phyloP scores from a whole-genome alignment of 257 asterid species.

The Nicotiana paniculata region DNA sequence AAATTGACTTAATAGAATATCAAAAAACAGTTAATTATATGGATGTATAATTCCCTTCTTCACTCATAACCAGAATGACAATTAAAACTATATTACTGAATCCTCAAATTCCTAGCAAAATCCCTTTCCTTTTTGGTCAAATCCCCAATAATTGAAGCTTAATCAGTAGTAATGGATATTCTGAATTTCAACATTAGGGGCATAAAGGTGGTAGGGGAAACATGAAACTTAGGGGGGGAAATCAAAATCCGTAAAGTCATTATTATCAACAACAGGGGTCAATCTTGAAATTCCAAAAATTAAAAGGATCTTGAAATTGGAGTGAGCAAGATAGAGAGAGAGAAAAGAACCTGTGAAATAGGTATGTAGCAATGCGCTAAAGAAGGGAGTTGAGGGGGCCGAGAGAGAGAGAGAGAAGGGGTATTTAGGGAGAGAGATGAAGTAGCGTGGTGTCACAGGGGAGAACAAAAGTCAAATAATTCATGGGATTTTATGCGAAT shows the following conservation, averaged over 20 bases:
- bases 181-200: not conserved
- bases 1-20: not conserved
- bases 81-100: not conserved
- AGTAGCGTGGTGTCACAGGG: not conserved
- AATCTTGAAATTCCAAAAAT: not conserved
- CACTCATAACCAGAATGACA: not conserved
- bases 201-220: not conserved
- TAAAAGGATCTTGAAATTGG: not conserved
- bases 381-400: not conserved
- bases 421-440: not conserved
- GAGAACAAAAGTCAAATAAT: not conserved
- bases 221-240: not conserved
- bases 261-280: not conserved
- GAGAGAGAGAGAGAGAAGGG: not conserved
- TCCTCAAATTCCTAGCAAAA: not conserved
- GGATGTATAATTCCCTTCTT: not conserved
- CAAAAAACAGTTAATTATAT: not conserved
- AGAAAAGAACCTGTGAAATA: not conserved
- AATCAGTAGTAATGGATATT: too few species aligned
- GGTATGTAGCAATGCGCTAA: not conserved
- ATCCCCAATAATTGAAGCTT: not conserved
- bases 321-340: not conserved
- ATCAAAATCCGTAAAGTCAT: not conserved
- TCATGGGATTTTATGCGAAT: not conserved
- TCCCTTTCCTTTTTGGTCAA: not conserved